Evolutionary conservation across 2,329 filamentous ascomycete genomes (phyloP).

Genomic region (Apiospora phragmitis): DNA sequence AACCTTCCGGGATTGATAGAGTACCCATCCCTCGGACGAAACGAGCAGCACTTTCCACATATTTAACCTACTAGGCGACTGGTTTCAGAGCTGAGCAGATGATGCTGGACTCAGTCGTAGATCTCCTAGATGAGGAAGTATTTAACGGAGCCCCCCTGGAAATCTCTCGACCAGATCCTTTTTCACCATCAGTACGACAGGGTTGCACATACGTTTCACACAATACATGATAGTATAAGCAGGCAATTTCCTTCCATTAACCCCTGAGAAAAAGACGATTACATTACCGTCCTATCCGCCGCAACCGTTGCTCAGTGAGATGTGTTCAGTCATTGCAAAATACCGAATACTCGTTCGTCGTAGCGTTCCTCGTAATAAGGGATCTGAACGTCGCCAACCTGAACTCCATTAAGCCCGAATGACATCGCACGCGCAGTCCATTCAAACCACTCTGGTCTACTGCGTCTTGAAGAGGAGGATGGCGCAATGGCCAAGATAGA

Average conservation of each 20-base stretch:
- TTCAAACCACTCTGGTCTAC: slow-evolving; percentile 45
- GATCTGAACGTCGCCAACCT: neutral
- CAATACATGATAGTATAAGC: neutral
- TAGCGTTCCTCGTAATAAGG: neutral
- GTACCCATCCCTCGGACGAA: neutral
- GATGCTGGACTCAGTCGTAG: neutral
- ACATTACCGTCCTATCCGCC: neutral
- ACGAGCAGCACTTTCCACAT: neutral
- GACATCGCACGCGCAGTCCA: neutral
- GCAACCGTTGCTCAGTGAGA: neutral
- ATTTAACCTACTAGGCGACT: neutral
- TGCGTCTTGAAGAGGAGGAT: slow-evolving; percentile 99
- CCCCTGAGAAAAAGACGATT: neutral
- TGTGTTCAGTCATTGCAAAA: neutral
- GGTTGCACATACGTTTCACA: neutral
- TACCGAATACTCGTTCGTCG: neutral
- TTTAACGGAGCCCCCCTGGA: neutral
- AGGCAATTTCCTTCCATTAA: slow-evolving; percentile 7
- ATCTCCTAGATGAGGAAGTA: neutral
- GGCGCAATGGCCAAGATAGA: slow-evolving; percentile 97
- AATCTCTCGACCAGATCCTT: neutral
- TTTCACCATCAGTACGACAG: neutral
- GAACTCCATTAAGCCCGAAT: slow-evolving; percentile 7
- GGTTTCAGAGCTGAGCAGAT: neutral
- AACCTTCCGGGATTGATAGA: neutral